Percentiles rank a stretch among this genome's conserved stretches.
Evolutionary conservation across 1,284 basidiomycete species (phyloP).

Genomic region (Tylopilus sp.): DNA sequence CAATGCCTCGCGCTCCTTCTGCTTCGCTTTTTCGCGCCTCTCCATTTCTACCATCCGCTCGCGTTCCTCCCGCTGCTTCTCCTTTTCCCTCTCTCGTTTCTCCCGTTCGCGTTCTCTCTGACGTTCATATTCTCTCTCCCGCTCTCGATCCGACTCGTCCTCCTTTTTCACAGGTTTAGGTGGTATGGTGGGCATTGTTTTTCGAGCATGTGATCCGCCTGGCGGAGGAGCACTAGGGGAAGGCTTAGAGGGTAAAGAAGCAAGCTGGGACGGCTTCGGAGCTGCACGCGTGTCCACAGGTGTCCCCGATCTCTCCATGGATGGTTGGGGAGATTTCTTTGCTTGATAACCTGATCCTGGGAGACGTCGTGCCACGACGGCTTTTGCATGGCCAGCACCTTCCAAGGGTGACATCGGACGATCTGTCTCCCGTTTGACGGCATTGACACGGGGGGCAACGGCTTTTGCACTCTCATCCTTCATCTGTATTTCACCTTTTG

Average conservation of each 20-base stretch:
- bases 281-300: conserved; percentile 25
- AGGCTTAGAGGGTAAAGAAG: conserved; percentile 44
- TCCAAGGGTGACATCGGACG: conserved; percentile 25
- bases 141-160: conserved; percentile 43
- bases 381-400: conserved; percentile 20
- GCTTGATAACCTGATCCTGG: conserved; percentile 64
- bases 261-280: conserved; percentile 23
- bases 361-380: conserved; percentile 41
- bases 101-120: conserved; percentile 36
- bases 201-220: conserved; percentile 35
- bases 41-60: conserved; percentile 29
- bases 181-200: conserved; percentile 30
- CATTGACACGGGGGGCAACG: conserved; percentile 26
- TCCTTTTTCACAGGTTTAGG: conserved; percentile 34
- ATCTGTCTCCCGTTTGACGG: conserved; percentile 44
- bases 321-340: conserved; percentile 38
- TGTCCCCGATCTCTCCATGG: conserved; percentile 27
- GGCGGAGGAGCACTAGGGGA: conserved; percentile 38
- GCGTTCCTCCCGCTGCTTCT: conserved; percentile 30
- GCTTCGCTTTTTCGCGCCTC: conserved; percentile 37
- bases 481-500: conserved; percentile 58
- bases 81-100: conserved; percentile 33
- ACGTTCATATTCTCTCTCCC: conserved; percentile 34
- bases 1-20: conserved; percentile 32
- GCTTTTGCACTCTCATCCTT: conserved; percentile 63